phyloP scores from a whole-genome alignment of 2,329 filamentous ascomycete genomes.

The Talaromyces funiculosus region DNA sequence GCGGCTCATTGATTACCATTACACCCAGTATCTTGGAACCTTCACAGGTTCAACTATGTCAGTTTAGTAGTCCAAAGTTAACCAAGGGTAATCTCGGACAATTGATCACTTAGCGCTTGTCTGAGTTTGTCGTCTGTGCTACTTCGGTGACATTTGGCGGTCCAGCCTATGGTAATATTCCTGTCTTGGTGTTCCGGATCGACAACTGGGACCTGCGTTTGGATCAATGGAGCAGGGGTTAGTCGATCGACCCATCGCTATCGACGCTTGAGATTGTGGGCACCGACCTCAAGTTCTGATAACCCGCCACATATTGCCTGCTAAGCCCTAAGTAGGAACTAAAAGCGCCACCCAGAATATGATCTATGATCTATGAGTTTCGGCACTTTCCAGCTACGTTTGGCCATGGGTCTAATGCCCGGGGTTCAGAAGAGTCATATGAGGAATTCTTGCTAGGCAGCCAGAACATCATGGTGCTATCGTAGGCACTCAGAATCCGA shows the following conservation, averaged over 20 bases:
- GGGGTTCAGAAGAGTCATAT: not conserved
- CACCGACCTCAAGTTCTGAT: constrained; percentile 14
- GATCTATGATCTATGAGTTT: constrained; percentile 13
- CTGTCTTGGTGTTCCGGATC: constrained; percentile 12
- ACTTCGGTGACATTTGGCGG: constrained; percentile 7
- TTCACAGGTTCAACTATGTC: not conserved
- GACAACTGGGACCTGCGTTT: constrained; percentile 16
- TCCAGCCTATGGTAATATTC: not conserved
- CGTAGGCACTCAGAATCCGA: not conserved
- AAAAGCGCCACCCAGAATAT: constrained; percentile 13
- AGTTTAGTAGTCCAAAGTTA: not conserved
- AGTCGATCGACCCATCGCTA: constrained; percentile 19
- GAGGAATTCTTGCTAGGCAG: not conserved
- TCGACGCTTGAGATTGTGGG: constrained; percentile 16
- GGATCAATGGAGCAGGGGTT: constrained; percentile 16
- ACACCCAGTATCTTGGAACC: constrained; percentile 10
- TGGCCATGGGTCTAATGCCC: not conserved
- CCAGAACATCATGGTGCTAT: not conserved
- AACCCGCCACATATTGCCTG: constrained; percentile 12
- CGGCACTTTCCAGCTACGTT: not conserved
- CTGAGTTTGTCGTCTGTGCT: constrained; percentile 10
- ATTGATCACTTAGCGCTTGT: constrained; percentile 6
- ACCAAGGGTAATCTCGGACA: constrained; percentile 14
- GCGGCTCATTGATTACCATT: constrained; percentile 13
- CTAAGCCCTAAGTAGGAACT: constrained; percentile 17